A percentile compares a stretch with the other conserved stretches of the same genome.
Evolutionary conservation across 805 yeast genomes (phyloP).

Genomic region (Candida piceae): DNA sequence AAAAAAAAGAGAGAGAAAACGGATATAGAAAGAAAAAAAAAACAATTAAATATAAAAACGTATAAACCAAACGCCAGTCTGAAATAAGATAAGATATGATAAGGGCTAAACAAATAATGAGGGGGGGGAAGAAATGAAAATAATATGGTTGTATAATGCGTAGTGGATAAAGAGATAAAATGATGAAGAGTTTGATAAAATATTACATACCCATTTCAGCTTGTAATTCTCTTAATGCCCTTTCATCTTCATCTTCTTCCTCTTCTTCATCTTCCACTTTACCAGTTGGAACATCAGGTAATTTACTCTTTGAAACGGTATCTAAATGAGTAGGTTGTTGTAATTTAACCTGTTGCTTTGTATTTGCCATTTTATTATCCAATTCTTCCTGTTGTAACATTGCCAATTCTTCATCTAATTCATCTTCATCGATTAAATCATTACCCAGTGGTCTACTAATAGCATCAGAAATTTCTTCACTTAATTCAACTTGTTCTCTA

Average conservation of each 20-base stretch:
- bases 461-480: conserved; percentile 95
- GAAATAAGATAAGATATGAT: too few species aligned
- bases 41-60: neutral
- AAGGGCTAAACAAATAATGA: too few species aligned
- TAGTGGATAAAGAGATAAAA: too few species aligned
- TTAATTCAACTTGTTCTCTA: conserved; percentile 91
- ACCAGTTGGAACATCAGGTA: conserved; percentile 44
- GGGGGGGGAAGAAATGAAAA: too few species aligned
- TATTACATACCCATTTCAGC: conserved; percentile 76
- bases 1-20: neutral
- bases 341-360: conserved; percentile 27
- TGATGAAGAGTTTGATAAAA: neutral
- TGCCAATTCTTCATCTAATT: conserved; percentile 88
- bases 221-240: conserved; percentile 72
- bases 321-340: conserved; percentile 27
- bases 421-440: conserved; percentile 79
- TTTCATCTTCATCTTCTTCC: conserved; percentile 77
- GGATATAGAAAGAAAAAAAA: neutral
- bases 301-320: conserved; percentile 20
- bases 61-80: too few species aligned
- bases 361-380: conserved; percentile 50
- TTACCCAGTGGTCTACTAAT: conserved; percentile 88
- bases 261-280: conserved; percentile 47
- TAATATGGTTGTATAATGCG: too few species aligned
- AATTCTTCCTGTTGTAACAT: conserved; percentile 81